These are phyloP conservation scores for Capsicum baccatum DNA, from an alignment of 257 asterid species.

Conservation along the genomic window DNA sequence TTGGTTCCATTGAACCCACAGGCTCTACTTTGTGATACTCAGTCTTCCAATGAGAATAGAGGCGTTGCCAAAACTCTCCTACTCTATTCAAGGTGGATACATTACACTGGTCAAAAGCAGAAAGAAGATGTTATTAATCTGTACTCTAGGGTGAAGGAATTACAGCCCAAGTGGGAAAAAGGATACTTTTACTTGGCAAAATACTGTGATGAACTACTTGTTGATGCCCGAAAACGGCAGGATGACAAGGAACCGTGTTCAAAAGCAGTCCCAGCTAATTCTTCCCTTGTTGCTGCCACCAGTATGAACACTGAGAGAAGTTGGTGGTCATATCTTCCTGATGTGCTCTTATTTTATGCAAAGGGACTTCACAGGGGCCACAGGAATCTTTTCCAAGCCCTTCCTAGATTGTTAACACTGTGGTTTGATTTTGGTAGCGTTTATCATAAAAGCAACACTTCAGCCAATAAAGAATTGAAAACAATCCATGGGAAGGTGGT, in stretches of 20 bases:
- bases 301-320: conserved; percentile 63
- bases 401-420: conserved; percentile 89
- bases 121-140: conserved; percentile 90
- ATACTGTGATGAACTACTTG: conserved; percentile 91
- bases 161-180: conserved; percentile 97
- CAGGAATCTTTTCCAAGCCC: conserved; percentile 94
- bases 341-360: conserved; percentile 84
- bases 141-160: conserved; percentile 87
- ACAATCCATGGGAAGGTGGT: conserved; percentile 69
- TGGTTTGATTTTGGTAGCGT: conserved; percentile 95
- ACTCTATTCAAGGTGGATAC: conserved; percentile 93
- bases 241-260: conserved; percentile 67
- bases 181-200: conserved; percentile 96
- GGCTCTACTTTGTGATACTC: conserved; percentile 64
- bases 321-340: conserved; percentile 95
- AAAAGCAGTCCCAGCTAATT: conserved; percentile 56
- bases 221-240: conserved; percentile 95
- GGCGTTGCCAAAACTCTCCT: conserved; percentile 92
- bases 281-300: conserved; percentile 50
- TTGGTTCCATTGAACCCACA: conserved; percentile 81
- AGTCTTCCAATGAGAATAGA: conserved; percentile 56
- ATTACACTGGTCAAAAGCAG: conserved; percentile 94
- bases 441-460: conserved; percentile 56
- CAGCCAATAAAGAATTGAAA: conserved; percentile 72
- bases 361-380: conserved; percentile 97